Evolutionary conservation across 441 rosid genomes (phyloP), one percentile per base, ranked within the genome.

Genomic region (Pelargonium citronellum): DNA sequence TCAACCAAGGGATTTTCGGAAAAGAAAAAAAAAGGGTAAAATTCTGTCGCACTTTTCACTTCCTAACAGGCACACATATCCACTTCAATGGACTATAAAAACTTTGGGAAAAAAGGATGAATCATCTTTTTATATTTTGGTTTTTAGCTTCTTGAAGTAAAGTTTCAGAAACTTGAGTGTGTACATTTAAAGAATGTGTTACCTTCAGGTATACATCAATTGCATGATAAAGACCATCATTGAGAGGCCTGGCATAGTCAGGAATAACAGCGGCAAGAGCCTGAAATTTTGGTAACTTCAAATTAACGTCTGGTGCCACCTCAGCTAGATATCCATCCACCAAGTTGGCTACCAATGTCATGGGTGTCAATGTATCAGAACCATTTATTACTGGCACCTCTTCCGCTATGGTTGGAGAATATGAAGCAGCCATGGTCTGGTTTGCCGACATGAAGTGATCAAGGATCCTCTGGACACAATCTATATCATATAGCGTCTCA

Each of bases 191-290:
- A 20, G 63, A 19, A 19, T 12, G 19, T 12, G 68, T 70, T 79
- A 91, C 98, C 99, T 91, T 91, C 64, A 91, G 89, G 75, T 75
- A 94, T 76, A 91, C 83, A 67, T 94, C 99, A 63, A 89, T 87
- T 20, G 99, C 92, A 0, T 89, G 97, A 76, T 94, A 94, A 66
- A 94, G 80, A 67, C 99, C 95, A 70, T 94, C 99, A 69, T 94
- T 93, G 69, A 87, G 43, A 62, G 87, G 75, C 74, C 99, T 89
- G 67, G 90, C 94, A 74, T 89, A 90, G 63, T 89, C 92, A 5
- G 96, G 99, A 67, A 94, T 79, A 7, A 70, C 69, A 55, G 89
- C 85, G 55, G 94, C 96, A 57, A 94, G 82, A 0, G 96, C 81
- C 75, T 86, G 89, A 79, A 94, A 91, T 71, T 91, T 90, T 0